phyloP scores from a whole-genome alignment of 768 basidiomycete species.

The Hygrocybe coccinea region DNA sequence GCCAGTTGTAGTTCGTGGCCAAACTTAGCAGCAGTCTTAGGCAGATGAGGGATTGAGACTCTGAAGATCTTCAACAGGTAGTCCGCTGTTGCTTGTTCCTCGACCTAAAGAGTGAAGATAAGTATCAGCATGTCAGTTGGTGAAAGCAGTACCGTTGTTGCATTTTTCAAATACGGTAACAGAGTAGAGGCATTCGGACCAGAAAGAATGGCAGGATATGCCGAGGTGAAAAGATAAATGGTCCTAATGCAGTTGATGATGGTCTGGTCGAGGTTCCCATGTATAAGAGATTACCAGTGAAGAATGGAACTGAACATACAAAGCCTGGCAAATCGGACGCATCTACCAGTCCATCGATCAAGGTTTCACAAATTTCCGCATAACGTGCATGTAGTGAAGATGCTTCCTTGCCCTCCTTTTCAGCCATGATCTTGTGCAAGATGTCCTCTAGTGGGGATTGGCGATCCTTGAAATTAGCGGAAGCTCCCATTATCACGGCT shows the following conservation, averaged over 20 bases:
- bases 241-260: constrained; percentile 81
- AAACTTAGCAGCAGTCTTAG: constrained; percentile 84
- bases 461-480: constrained; percentile 75
- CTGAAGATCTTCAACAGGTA: constrained; percentile 87
- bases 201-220: constrained; percentile 81
- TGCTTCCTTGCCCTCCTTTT: constrained; percentile 58
- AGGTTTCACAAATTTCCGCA: constrained; percentile 71
- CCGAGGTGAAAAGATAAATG: constrained; percentile 75
- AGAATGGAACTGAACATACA: constrained; percentile 38
- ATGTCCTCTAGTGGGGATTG: constrained; percentile 82
- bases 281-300: background rate
- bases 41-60: constrained; percentile 79
- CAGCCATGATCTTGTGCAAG: constrained; percentile 74
- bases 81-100: constrained; percentile 81
- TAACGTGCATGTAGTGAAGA: constrained; percentile 60
- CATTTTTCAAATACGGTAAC: constrained; percentile 85
- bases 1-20: constrained; percentile 77
- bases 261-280: constrained; percentile 43
- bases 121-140: background rate
- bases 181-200: constrained; percentile 78
- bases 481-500: constrained; percentile 79
- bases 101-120: constrained; percentile 43
- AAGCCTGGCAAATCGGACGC: constrained; percentile 75
- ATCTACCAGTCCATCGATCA: constrained; percentile 89
- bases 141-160: constrained; percentile 56